A percentile compares a stretch with the other conserved stretches of the same genome.
Evolutionary conservation across 768 basidiomycete genomes (phyloP).

Genomic region (Serendipita vermifera): DNA sequence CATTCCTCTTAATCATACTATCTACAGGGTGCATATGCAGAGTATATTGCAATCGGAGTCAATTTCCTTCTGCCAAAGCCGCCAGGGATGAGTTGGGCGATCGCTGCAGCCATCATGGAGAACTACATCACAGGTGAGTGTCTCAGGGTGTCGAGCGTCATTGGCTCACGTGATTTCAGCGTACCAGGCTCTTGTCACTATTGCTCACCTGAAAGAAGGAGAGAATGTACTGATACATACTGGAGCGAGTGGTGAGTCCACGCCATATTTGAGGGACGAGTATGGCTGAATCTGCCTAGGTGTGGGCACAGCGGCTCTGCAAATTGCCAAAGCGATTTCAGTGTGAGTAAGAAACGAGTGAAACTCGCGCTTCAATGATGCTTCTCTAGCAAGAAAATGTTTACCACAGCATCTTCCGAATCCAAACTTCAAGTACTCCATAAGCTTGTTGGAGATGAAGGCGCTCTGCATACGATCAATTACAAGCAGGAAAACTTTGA

Average conservation of each 20-base stretch:
- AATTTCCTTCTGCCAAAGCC: slow-evolving; percentile 68
- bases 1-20: slow-evolving; percentile 8
- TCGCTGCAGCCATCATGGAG: slow-evolving; percentile 83
- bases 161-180: slow-evolving; percentile 25
- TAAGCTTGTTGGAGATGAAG: slow-evolving; percentile 12
- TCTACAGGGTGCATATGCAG: slow-evolving; percentile 78
- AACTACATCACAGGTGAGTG: slow-evolving; percentile 68
- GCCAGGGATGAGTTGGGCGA: slow-evolving; percentile 55
- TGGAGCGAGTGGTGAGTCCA: slow-evolving; percentile 43
- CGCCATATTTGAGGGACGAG: background rate
- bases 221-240: slow-evolving; percentile 81
- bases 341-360: slow-evolving; percentile 40
- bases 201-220: slow-evolving; percentile 52
- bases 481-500: slow-evolving; percentile 26
- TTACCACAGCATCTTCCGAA: slow-evolving; percentile 72
- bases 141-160: background rate
- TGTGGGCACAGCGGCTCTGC: slow-evolving; percentile 78
- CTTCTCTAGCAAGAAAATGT: slow-evolving; percentile 45
- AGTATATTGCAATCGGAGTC: slow-evolving; percentile 58
- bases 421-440: slow-evolving; percentile 31
- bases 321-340: slow-evolving; percentile 60
- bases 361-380: slow-evolving; percentile 9
- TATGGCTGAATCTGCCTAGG: slow-evolving; percentile 27
- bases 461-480: slow-evolving; percentile 22
- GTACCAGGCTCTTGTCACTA: slow-evolving; percentile 50